Conservation (phyloP, 2,329 filamentous ascomycete species). For the Aphanoascus verrucosus region DNA sequence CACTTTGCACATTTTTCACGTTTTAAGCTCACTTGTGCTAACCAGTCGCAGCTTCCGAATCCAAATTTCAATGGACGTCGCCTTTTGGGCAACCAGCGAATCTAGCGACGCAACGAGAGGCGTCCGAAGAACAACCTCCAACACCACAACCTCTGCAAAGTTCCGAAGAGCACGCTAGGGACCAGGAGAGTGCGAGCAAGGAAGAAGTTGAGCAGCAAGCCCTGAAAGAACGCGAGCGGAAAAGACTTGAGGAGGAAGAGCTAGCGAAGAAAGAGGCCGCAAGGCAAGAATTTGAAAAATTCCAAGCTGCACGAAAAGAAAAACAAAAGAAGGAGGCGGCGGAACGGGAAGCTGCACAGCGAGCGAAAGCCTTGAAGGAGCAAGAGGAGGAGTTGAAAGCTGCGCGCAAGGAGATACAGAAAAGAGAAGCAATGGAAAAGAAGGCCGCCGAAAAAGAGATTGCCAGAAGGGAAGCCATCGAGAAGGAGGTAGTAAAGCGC, state of each 20-base stretch:
- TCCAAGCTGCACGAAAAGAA: constrained; percentile 11
- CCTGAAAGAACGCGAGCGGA: constrained; percentile 4
- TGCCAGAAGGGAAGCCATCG: constrained; percentile 13
- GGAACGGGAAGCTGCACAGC: constrained; percentile 9
- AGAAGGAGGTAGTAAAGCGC: constrained; percentile 16
- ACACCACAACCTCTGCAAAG: not conserved
- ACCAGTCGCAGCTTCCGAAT: not conserved
- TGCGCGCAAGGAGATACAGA: constrained; percentile 14
- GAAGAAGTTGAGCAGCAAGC: constrained; percentile 5
- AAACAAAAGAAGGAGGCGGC: constrained; percentile 11
- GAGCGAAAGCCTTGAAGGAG: constrained; percentile 10
- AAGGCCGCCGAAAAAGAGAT: constrained; percentile 9
- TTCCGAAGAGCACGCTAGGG: not conserved
- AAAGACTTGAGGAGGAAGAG: constrained; percentile 10
- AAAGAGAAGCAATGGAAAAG: constrained; percentile 12
- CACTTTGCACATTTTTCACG: not conserved
- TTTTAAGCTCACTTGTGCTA: not conserved
- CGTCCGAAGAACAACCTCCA: not conserved
- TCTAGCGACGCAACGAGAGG: not conserved
- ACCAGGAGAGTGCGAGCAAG: not conserved
- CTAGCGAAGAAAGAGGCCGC: constrained; percentile 11
- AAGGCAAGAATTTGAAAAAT: constrained; percentile 10
- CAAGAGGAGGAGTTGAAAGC: constrained; percentile 13
- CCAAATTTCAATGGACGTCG: not conserved
- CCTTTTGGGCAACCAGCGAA: not conserved